Conservation (phyloP, 2,329 filamentous ascomycete species). For the Tricladium varicosporioides region DNA sequence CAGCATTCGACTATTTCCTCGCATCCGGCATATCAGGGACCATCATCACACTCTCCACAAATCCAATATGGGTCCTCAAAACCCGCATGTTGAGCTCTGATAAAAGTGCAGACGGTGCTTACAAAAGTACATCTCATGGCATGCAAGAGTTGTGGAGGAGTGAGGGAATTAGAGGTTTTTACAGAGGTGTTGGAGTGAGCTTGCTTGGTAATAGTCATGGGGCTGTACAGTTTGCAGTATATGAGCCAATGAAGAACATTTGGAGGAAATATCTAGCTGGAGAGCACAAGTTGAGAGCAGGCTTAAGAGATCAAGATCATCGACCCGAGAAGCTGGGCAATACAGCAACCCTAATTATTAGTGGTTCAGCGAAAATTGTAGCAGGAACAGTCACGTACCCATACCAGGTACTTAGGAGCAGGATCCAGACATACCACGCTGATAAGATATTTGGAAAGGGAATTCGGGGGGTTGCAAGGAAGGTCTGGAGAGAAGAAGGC, state of each 20-base stretch:
- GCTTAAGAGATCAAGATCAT: neutral
- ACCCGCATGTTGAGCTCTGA: conserved; percentile 94
- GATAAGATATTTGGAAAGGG: conserved; percentile 71
- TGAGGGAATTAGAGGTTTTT: conserved; percentile 80
- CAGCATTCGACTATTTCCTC: conserved; percentile 69
- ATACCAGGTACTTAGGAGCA: conserved; percentile 86
- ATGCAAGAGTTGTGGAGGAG: conserved; percentile 61
- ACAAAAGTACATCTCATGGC: conserved; percentile 73
- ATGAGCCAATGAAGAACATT: conserved; percentile 66
- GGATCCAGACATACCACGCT: conserved; percentile 87
- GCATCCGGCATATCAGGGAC: conserved; percentile 70
- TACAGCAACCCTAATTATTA: conserved; percentile 70
- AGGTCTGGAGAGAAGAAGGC: conserved; percentile 80
- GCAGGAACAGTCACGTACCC: conserved; percentile 92
- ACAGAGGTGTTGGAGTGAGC: conserved; percentile 80
- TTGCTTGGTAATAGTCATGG: conserved; percentile 87
- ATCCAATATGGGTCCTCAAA: conserved; percentile 97
- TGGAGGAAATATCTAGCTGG: conserved; percentile 51
- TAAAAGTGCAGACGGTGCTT: conserved; percentile 70
- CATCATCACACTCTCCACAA: conserved; percentile 78
- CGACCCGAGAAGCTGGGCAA: conserved; percentile 33
- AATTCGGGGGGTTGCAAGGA: conserved; percentile 64
- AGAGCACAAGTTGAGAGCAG: conserved; percentile 22
- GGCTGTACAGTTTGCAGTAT: conserved; percentile 93
- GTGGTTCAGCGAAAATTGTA: conserved; percentile 78